Base-by-base conservation (phyloP, 768 basidiomycete genomes). In the Auriscalpium microsporum region DNA sequence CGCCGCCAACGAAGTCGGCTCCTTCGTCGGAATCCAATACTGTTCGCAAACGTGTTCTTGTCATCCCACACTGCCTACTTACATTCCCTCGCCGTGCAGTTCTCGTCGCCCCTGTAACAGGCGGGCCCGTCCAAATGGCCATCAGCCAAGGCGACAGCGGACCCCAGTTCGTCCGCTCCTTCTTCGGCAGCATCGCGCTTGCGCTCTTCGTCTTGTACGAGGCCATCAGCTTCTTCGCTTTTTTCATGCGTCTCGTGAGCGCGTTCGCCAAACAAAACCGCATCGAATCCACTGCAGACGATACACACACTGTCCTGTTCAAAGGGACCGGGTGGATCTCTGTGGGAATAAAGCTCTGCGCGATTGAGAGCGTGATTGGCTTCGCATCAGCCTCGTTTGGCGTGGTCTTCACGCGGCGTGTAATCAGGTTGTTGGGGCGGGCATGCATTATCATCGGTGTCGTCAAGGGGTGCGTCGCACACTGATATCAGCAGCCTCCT, bases 301-400 rank as follows among this genome's bases (percentile, higher is more conserved):
- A 79, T 55, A 71, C 75, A 52, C 66, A 70, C 0, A 59, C 58
- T n/a, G 67, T 72, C 21, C 67, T 79, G 17, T 71, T 83, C 60
- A 77, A 74, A 55, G 89, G 88, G 10, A 76, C 80, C 10, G 79
- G 73, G 16, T 90, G 86, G 87, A 73, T 89, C 46, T 70, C 76
- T n/a, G 70, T 64, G 0, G 86, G 80, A 3, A 64, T 86, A 54
- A 78, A 81, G 62, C 63, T 90, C 23, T 85, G 86, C 10, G 79
- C 79, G 3, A 64, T 83, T 48, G 89, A 91, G 68, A 80, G 78
- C 6, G 66, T 81, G 7, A 63, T 84, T 10, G 89, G 87, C 1
- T 89, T 88, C 60, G 76, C 75, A 3, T 68, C 71, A 13, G 74
- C 72, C 28, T 72, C 73, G 8, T 88, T 88, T 62, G 78, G 74